Base-by-base conservation (phyloP, 768 basidiomycete genomes). In the Hemileccinum impolitum region DNA sequence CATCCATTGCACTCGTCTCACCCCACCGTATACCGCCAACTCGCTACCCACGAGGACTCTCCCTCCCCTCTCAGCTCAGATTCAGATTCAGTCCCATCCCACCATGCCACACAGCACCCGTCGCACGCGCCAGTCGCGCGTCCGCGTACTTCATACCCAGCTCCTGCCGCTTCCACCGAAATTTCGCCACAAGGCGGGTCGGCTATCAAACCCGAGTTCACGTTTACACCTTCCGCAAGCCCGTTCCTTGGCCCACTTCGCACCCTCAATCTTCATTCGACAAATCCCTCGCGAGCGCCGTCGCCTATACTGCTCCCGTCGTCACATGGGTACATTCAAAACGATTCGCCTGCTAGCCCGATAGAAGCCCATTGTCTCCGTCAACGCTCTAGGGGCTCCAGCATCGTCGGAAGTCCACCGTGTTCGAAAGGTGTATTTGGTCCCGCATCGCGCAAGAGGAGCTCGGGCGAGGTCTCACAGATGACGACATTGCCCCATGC, bases 181-280 rank as follows among this genome's bases (percentile, higher is more conserved):
- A 50, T 60, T 31, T 66, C 65, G 23, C 64, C 59, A 12, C 65
- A 53, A 45, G 60, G 54, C 6, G 25, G 41, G 13, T 43, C 68
- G 44, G 51, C 43, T 35, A 45, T 57, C 47, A 68, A 64, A 37
- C 55, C 68, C 19, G 74, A 73, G 42, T 67, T 73, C 58, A 51
- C 66, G 4, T 73, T 77, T 58, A 89, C 88, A 1, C 88, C 88
- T 1, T 84, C 82, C 17, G 84, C 87, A 2, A 87, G 84, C 51
- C 88, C 88, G 1, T 90, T 91, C 75, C 78, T 91, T 18, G 88
- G 84, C 0, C 86, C 87, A 2, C 68, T 91, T 55, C 77, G 85
- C 46, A 84, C 84, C 6, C 76, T 91, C 50, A 84, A 88, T 58
- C 78, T 90, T 38, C 85, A 88, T 59, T 85, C 83, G 1, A 71